Percentiles rank a stretch among this genome's conserved stretches.
phyloP scores from a whole-genome alignment of 768 basidiomycete species.

The Panellus pusillus region DNA sequence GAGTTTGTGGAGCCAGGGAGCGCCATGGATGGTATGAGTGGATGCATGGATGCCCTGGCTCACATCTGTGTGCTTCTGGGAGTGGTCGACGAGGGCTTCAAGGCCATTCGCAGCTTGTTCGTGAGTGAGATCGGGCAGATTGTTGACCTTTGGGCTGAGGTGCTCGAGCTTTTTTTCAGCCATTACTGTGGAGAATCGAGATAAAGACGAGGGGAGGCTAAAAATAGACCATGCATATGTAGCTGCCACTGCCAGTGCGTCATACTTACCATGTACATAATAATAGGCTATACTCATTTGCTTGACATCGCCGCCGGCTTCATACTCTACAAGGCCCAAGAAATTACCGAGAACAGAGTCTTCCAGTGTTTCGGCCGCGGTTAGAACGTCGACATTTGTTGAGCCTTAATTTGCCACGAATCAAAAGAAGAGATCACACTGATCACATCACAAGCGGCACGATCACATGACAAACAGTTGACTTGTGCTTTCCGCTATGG shows the following conservation, averaged over 20 bases:
- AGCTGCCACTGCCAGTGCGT: too few relatives aligned
- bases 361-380: too few relatives aligned
- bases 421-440: too few relatives aligned
- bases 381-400: too few relatives aligned
- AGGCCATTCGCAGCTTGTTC: conserved; percentile 12
- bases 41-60: conserved; percentile 35
- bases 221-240: too few relatives aligned
- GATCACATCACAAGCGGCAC: neutral
- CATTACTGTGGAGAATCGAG: neutral
- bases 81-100: conserved; percentile 28
- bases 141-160: neutral
- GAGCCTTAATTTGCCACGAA: too few relatives aligned
- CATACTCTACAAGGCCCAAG: too few relatives aligned
- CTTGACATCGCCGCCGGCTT: too few relatives aligned
- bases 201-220: too few relatives aligned
- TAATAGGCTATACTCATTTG: too few relatives aligned
- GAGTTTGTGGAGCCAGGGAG: conserved; percentile 44
- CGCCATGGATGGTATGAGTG: conserved; percentile 26
- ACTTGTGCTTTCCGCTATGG: conserved; percentile 24
- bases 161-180: conserved; percentile 24
- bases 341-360: too few relatives aligned
- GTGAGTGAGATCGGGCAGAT: conserved; percentile 3
- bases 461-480: conserved; percentile 5
- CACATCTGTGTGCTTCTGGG: conserved; percentile 37
- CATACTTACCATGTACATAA: too few relatives aligned